These are phyloP conservation scores for Blastobotrys raffinosifermentans DNA, from an alignment of 1,139 yeast genomes.

Conservation along the genomic window DNA sequence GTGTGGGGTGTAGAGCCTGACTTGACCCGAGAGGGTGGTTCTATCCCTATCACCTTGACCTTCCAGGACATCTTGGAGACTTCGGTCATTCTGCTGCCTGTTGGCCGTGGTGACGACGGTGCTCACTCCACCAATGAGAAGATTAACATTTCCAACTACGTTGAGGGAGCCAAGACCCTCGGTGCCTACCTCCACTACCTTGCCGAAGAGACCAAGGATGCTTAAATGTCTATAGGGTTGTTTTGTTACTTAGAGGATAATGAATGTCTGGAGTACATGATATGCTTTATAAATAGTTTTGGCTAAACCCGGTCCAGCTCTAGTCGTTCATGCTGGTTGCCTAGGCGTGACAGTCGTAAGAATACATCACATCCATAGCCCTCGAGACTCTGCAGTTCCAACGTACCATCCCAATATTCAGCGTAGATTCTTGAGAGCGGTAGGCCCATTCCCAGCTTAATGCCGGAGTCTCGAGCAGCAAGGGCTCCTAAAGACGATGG, in stretches of 20 bases:
- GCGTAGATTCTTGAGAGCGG: constrained; percentile 91
- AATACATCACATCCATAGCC: constrained; percentile 92
- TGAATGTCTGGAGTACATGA: neutral
- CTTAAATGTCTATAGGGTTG: constrained; percentile 14
- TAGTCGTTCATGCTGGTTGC: constrained; percentile 55
- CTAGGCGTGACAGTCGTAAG: constrained; percentile 69
- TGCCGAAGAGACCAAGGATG: constrained; percentile 41
- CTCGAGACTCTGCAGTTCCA: constrained; percentile 74
- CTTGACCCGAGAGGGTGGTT: constrained; percentile 97
- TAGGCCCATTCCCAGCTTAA: constrained; percentile 76
- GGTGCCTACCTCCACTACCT: constrained; percentile 91
- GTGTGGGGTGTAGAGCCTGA: constrained; percentile 97
- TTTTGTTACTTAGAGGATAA: neutral
- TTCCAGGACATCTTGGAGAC: constrained; percentile 84
- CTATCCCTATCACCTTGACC: constrained; percentile 91
- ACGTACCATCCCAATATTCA: constrained; percentile 92
- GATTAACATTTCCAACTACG: constrained; percentile 79
- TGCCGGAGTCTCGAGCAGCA: constrained; percentile 65
- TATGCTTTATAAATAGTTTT: neutral
- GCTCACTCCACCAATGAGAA: constrained; percentile 98
- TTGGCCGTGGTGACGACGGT: constrained; percentile 99
- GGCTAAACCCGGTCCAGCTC: constrained; percentile 67
- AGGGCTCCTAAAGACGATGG: constrained; percentile 46
- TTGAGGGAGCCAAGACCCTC: constrained; percentile 89
- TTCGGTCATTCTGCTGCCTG: constrained; percentile 81